These are phyloP conservation scores for Cystobasidiopsis lactophilus DNA, from an alignment of 768 basidiomycete genomes.

Conservation along the genomic window DNA sequence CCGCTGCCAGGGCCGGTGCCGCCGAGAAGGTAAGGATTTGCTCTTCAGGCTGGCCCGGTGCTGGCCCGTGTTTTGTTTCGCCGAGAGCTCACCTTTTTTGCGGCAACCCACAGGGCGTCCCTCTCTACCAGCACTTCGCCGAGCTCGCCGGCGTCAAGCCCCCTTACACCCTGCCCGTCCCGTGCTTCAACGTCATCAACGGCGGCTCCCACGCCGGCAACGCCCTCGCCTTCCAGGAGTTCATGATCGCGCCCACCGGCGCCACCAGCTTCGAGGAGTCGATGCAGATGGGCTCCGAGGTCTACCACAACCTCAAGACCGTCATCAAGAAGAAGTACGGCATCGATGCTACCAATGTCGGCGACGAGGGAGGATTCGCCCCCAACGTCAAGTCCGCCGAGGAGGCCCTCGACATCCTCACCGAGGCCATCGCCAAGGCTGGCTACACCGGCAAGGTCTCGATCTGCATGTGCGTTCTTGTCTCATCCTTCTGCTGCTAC, in stretches of 20 bases:
- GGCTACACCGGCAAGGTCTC: constrained; percentile 98
- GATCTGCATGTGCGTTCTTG: constrained; percentile 61
- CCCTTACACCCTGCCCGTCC: constrained; percentile 74
- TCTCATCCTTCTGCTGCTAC: neutral
- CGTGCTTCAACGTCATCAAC: constrained; percentile 98
- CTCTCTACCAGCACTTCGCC: constrained; percentile 89
- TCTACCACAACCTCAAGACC: constrained; percentile 90
- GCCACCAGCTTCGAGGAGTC: constrained; percentile 82
- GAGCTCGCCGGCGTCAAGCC: constrained; percentile 86
- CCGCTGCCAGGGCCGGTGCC: constrained; percentile 77
- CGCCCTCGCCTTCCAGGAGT: constrained; percentile 99
- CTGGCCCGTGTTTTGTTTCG: neutral
- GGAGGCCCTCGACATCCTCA: constrained; percentile 80
- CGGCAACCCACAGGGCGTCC: constrained; percentile 36
- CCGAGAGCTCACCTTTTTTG: neutral
- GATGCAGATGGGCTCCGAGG: constrained; percentile 90
- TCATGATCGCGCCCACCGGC: constrained; percentile 95
- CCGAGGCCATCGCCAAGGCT: constrained; percentile 90
- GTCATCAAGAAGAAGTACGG: constrained; percentile 98
- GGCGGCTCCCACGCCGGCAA: constrained; percentile 99
- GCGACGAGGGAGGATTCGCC: constrained; percentile 98
- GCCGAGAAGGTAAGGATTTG: constrained; percentile 61
- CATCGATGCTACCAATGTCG: constrained; percentile 96
- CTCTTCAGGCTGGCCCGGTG: too few species aligned
- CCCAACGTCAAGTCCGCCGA: constrained; percentile 95